Conservation (phyloP, 2,329 filamentous ascomycete species). For the Epichloe bromicola region DNA sequence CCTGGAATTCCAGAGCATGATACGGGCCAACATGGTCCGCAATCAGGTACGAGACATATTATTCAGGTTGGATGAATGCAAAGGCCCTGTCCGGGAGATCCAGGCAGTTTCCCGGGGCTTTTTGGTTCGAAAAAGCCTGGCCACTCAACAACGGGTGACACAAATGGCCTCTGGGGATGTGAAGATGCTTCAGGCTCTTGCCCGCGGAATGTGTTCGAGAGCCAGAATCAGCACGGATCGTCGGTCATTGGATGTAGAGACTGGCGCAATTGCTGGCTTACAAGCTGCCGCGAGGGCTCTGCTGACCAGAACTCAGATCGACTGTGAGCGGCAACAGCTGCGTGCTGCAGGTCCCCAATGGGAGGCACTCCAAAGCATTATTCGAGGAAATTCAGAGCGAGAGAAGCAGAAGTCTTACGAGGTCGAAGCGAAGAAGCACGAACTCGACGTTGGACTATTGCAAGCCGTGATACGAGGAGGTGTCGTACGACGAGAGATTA, state of each 20-base stretch:
- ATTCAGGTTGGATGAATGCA: conserved; percentile 48
- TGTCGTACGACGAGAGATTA: conserved; percentile 38
- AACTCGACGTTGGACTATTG: conserved; percentile 30
- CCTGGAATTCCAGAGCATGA: conserved; percentile 68
- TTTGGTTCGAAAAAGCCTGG: conserved; percentile 45
- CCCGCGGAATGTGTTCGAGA: conserved; percentile 54
- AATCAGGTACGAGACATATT: conserved; percentile 41
- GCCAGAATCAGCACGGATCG: conserved; percentile 40
- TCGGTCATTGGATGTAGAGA: conserved; percentile 36
- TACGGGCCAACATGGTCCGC: conserved; percentile 55
- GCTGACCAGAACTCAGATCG: conserved; percentile 42
- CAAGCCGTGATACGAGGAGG: conserved; percentile 41
- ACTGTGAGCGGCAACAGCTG: conserved; percentile 37
- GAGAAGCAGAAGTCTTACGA: conserved; percentile 30
- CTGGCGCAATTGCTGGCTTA: conserved; percentile 37
- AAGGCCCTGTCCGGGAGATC: conserved; percentile 50
- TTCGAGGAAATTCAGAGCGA: conserved; percentile 36
- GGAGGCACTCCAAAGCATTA: conserved; percentile 28
- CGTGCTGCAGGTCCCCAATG: conserved; percentile 35
- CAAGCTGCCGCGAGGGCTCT: conserved; percentile 56
- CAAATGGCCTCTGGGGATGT: conserved; percentile 38
- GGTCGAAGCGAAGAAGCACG: conserved; percentile 33
- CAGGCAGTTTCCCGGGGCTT: conserved; percentile 56
- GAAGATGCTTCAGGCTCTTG: conserved; percentile 49
- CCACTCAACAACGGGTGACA: conserved; percentile 43